Evolutionary conservation across 192 early-diverging fungal species (phyloP).

Genomic region (Coemansia sp.): DNA sequence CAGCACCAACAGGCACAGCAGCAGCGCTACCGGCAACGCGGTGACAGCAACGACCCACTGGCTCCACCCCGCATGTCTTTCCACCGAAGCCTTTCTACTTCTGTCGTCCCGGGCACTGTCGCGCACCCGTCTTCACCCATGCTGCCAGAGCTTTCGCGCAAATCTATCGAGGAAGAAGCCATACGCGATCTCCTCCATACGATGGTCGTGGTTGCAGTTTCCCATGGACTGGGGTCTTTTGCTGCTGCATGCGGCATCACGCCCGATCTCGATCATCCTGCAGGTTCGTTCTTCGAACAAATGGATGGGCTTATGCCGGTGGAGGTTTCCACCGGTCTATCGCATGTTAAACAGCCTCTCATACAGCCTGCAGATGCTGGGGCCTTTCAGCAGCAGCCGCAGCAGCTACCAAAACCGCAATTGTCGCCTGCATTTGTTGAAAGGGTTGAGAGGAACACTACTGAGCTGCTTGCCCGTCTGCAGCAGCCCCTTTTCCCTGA

Average conservation of each 20-base stretch:
- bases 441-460: constrained; percentile 29
- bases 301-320: constrained; percentile 17
- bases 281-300: constrained; percentile 33
- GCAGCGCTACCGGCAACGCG: constrained; percentile 16
- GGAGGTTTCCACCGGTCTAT: constrained; percentile 18
- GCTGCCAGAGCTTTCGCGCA: constrained; percentile 20
- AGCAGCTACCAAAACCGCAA: constrained; percentile 7
- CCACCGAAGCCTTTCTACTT: constrained; percentile 30
- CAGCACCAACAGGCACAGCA: constrained; percentile 5
- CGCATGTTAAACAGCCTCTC: constrained; percentile 11
- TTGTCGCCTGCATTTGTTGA: constrained; percentile 21
- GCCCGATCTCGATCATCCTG: constrained; percentile 37
- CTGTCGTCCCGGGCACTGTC: constrained; percentile 14
- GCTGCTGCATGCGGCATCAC: constrained; percentile 34
- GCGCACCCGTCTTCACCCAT: constrained; percentile 2
- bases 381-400: not conserved
- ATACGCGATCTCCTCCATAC: constrained; percentile 42
- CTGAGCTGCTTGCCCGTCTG: constrained; percentile 25
- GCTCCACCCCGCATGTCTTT: constrained; percentile 6
- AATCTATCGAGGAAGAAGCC: constrained; percentile 33
- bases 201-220: constrained; percentile 36
- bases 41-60: constrained; percentile 18
- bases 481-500: constrained; percentile 13
- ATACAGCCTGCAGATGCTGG: not conserved
- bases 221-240: constrained; percentile 38